Evolutionary conservation across 106 monocot genomes (phyloP).

Genomic region (Dactylorhiza incarnata): DNA sequence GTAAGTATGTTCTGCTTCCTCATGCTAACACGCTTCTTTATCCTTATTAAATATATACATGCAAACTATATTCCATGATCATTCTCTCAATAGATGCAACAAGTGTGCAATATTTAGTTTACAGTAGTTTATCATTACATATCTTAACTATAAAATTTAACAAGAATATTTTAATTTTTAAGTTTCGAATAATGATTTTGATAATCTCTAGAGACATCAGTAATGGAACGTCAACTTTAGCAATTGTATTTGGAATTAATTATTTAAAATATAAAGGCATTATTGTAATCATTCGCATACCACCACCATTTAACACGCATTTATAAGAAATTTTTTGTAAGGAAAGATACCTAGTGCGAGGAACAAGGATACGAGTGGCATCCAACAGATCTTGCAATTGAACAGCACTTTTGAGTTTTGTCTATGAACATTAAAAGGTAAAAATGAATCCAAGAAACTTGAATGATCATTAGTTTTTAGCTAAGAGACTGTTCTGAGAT

Average conservation of each 20-base stretch:
- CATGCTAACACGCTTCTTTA: no score
- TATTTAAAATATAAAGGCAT: not conserved
- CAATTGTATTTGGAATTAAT: no score
- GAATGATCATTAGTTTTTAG: not conserved
- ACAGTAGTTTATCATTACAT: no score
- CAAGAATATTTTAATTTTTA: no score
- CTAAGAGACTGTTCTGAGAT: not conserved
- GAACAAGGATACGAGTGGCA: conserved; percentile 89
- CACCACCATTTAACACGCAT: not conserved
- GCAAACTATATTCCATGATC: no score
- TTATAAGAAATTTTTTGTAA: not conserved
- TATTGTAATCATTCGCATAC: not conserved
- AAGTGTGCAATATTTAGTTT: no score
- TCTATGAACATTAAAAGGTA: conserved; percentile 34
- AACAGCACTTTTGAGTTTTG: conserved; percentile 99
- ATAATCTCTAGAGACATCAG: not conserved
- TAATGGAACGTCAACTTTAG: no score
- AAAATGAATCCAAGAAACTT: not conserved
- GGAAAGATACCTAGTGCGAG: conserved; percentile 60
- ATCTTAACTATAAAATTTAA: no score
- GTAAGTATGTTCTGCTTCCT: no score
- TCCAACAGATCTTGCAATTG: conserved; percentile 96
- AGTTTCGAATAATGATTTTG: not conserved
- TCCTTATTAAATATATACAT: no score
- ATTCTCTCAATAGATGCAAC: no score